Base-by-base conservation (phyloP, 116 monocot species). In the Phalaenopsis hybrid region DNA sequence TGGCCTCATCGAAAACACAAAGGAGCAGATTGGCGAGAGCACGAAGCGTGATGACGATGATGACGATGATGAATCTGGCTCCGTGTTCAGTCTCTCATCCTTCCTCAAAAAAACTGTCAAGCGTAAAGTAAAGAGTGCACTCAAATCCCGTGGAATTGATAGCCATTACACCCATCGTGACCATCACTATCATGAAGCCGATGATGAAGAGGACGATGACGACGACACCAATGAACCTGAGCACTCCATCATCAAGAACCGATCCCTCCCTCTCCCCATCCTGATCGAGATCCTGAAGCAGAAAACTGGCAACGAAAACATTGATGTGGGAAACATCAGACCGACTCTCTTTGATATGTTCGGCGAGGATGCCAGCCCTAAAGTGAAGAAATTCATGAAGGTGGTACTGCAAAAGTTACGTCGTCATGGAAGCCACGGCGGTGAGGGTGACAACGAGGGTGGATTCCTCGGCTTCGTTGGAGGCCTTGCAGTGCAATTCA, bases 21-120 rank as follows among this genome's bases (percentile, higher is more conserved):
- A 99, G 83, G 99, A 99, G 74, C 95, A 99, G 81, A 99, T 99
- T 9, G 99, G 99, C 0, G 89, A 99, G 85, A 99, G 99, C 88
- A 88, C 87, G 0, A 90, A 80, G 74, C 51, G 52, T 20, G 59
- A 79, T 3, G 84, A 80, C 1, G 78, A 55, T 9, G 78, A 84
- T 1, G 79, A 84, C 3, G 75, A 81, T 4, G 68, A 74, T 1
- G 49, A 45, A 33, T 83, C 90, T 11, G 85, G 83, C 6, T 85
- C 90, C 10, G 77, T 65, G 7, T 82, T 88, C 57, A 85, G 93
- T 41, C 89, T 99, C 81, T 81, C 63, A 77, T 72, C 83, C 77
- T 92, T 99, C 82, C 74, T 98, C 57, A 84, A 84, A 63, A 34
- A 83, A 7, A 52, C 69, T 45, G 74, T 79, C 44, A 78, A 97